phyloP scores from a whole-genome alignment of 139 green algal species.

The Tetraselmis striata region DNA sequence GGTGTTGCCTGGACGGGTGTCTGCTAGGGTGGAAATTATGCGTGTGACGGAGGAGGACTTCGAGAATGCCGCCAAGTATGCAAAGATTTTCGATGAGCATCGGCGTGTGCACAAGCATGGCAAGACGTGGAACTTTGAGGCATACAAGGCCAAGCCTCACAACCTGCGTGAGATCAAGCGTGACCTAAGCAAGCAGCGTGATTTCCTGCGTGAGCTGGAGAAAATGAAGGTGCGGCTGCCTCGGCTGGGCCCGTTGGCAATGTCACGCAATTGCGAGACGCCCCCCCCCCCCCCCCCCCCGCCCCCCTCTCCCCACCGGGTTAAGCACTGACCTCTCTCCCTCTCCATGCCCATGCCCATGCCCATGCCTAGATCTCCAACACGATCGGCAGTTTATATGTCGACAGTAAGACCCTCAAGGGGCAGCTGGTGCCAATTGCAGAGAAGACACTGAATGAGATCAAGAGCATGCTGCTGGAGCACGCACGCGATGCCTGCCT shows the following conservation, averaged over 20 bases:
- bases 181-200: constrained; percentile 63
- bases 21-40: constrained; percentile 12
- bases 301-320: too few species aligned
- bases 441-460: constrained; percentile 45
- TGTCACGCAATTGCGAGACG: too few species aligned
- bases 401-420: constrained; percentile 55
- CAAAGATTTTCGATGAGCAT: constrained; percentile 55
- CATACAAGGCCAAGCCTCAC: constrained; percentile 45
- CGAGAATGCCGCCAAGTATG: constrained; percentile 39
- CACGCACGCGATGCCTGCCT: constrained; percentile 50
- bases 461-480: constrained; percentile 64
- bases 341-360: neutral
- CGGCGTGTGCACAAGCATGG: constrained; percentile 64
- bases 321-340: neutral
- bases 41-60: constrained; percentile 45
- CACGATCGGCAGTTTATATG: constrained; percentile 41
- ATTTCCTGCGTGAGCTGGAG: constrained; percentile 68
- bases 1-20: too few species aligned
- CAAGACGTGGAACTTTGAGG: constrained; percentile 48
- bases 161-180: constrained; percentile 48
- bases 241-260: neutral
- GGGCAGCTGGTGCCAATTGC: constrained; percentile 55
- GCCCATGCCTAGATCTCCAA: constrained; percentile 9
- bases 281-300: neutral
- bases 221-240: constrained; percentile 52